Evolutionary conservation across 1,284 basidiomycete genomes (phyloP), one percentile per base, ranked within the genome.

Genomic region (Naganishia sp.): DNA sequence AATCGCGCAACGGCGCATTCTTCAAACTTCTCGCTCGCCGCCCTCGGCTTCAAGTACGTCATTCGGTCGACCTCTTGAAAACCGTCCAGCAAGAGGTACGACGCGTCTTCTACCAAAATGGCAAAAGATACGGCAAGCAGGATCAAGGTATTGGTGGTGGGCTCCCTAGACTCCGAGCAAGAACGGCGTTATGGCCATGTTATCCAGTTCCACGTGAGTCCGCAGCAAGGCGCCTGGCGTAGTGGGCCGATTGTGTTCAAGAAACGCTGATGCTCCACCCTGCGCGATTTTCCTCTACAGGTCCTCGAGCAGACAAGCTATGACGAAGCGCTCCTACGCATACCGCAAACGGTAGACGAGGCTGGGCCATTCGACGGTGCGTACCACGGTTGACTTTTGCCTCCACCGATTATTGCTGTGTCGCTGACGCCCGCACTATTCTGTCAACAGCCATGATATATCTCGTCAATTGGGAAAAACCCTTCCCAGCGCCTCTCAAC

Each of bases 201-300:
- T 11, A 47, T 54, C 17, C 42, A 63, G 3, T 63, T 63, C 28
- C 61, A 63, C 21, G 61, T 54, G n/a, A 54, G 61, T 63, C 32
- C n/a, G 21, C 1, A 17, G 23, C 6, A 13, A 25, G 42, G 47
- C 47, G 47, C 21, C 6, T 23, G 21, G 18, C 17, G 7, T 10
- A 0, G 11, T 23, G n/a, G 4, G 17, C 2, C 9, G 4, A 56
- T 42, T 42, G n/a, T 10, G 39, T 15, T 25, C 18, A 15, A 18
- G 31, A 15, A 15, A n/a, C 32, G 54, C 54, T 23, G 18, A 56
- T 17, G 5, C 39, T 42, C 28, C 28, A n/a, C 15, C 7, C 35
- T 39, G 2, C 35, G 21, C 23, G 39, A 23, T 17, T 42, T 42
- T 10, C 7, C 28, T 32, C 32, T 28, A 28, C n/a, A 63, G 61